Base-by-base conservation (phyloP, 257 asterid species). In the Solanum arcanum region DNA sequence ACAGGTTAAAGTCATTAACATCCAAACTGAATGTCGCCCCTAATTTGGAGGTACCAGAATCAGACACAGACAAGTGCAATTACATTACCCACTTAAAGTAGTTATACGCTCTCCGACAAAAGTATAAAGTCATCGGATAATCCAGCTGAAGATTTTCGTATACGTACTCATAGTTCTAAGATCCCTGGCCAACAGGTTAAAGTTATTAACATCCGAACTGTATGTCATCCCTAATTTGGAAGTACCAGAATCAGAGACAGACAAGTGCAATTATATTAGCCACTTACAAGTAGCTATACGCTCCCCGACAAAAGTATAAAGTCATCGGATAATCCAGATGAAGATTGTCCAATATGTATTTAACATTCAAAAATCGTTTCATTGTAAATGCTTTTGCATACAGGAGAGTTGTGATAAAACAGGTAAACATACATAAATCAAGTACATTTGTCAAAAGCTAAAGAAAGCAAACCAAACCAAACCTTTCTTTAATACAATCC, bases 401-500 rank as follows among this genome's bases (percentile, higher is more conserved):
- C 68, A 78, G 84, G 41, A 25, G 68, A 47, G 37, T 80, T 9
- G 44, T 18, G 27, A 47, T 62, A 47, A 47, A 47, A 80, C 68
- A 47, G 68, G 42, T 46, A 29, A 80, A 5, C 85, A 80, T 47
- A 80, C 66, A 10, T 47, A 47, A 47, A 80, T 46, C 14, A 68
- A 82, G 31, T 44, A 66, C 23, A 25, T 47, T 37, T 18, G 85
- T 9, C 70, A 64, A 49, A 60, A 66, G 29, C 86, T 29, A 88
- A 39, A 2, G 72, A 86, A 60, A 29, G n/a, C 37, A 60, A 66
- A 46, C 4, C 91, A 60, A 66, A 46, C 4, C 91, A 80, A 42
- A 97, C 99, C 99, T 94, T 83, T 93, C 93, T 90, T 94, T 93
- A 68, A 97, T 89, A 81, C 99, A 97, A 41, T 87, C 94, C 77